Conservation (phyloP, 2,329 filamentous ascomycete genomes). For the Sporothrix inflata region DNA sequence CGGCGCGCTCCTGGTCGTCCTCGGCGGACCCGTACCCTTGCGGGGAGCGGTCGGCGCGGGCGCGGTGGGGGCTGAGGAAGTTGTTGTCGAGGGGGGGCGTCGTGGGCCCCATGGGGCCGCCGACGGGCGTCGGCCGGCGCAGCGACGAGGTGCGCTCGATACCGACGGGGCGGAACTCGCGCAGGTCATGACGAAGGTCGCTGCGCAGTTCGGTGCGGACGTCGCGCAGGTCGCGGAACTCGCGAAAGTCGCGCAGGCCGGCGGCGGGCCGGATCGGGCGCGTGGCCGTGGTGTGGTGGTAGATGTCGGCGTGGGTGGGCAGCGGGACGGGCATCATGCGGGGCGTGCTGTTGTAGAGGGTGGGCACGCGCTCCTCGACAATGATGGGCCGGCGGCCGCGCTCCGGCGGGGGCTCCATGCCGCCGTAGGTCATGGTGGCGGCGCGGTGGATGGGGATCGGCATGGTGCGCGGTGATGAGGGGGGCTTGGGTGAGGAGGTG, state of each 20-base stretch:
- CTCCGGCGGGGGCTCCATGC: conserved; percentile 32
- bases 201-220: conserved; percentile 13
- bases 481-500: conserved; percentile 29
- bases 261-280: background rate
- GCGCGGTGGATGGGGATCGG: conserved; percentile 38
- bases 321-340: conserved; percentile 4
- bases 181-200: background rate
- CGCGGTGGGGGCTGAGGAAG: conserved; percentile 23
- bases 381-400: conserved; percentile 36
- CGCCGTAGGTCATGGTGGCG: conserved; percentile 36
- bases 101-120: conserved; percentile 14
- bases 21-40: conserved; percentile 35
- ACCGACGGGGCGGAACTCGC: conserved; percentile 2
- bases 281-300: conserved; percentile 29
- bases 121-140: background rate
- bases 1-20: conserved; percentile 32
- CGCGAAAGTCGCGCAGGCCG: background rate
- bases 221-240: background rate
- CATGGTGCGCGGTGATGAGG: conserved; percentile 29
- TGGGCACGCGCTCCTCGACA: conserved; percentile 33
- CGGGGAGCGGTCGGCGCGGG: conserved; percentile 26
- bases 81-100: conserved; percentile 11
- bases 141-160: conserved; percentile 20
- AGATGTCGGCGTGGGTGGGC: conserved; percentile 29
- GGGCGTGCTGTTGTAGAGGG: background rate